Evolutionary conservation across 2,329 filamentous ascomycete species (phyloP).

Genomic region (Xylaria sp.): DNA sequence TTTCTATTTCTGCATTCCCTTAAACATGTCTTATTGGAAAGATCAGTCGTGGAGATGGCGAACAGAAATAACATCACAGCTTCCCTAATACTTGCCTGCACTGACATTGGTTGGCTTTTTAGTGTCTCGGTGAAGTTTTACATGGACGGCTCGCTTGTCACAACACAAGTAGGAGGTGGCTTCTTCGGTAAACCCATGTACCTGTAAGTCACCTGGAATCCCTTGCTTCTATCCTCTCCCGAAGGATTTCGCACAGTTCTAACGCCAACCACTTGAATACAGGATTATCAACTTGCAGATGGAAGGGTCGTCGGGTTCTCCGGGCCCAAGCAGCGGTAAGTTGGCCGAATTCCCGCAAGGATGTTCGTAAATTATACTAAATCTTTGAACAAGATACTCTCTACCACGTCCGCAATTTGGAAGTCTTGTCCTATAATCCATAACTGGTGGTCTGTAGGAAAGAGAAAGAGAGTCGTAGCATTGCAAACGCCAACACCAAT

Average conservation of each 20-base stretch:
- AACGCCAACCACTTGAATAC: slow-evolving; percentile 13
- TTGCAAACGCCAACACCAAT: not conserved
- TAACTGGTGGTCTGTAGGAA: slow-evolving; percentile 17
- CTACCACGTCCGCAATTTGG: slow-evolving; percentile 48
- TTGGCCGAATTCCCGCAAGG: not conserved
- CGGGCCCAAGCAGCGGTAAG: slow-evolving; percentile 52
- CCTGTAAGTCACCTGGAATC: slow-evolving; percentile 46
- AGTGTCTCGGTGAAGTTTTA: slow-evolving; percentile 63
- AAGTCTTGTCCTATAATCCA: slow-evolving; percentile 48
- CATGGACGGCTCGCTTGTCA: slow-evolving; percentile 61
- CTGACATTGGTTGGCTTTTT: slow-evolving; percentile 10
- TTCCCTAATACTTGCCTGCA: not conserved
- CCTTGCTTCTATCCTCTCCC: too few species aligned
- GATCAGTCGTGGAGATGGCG: not conserved
- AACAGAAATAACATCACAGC: not conserved
- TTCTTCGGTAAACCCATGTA: slow-evolving; percentile 62
- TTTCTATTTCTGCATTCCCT: not conserved
- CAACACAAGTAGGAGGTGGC: slow-evolving; percentile 61
- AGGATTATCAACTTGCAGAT: slow-evolving; percentile 60
- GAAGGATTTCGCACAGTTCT: not conserved
- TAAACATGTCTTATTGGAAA: not conserved
- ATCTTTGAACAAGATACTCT: slow-evolving; percentile 41
- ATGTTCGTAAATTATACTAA: slow-evolving; percentile 16
- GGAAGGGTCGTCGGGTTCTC: slow-evolving; percentile 58
- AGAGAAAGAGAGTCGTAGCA: not conserved